Percentiles rank a stretch among this genome's conserved stretches.
These are phyloP conservation scores for Solanum rostratum DNA, from an alignment of 257 asterid genomes.

Conservation along the genomic window DNA sequence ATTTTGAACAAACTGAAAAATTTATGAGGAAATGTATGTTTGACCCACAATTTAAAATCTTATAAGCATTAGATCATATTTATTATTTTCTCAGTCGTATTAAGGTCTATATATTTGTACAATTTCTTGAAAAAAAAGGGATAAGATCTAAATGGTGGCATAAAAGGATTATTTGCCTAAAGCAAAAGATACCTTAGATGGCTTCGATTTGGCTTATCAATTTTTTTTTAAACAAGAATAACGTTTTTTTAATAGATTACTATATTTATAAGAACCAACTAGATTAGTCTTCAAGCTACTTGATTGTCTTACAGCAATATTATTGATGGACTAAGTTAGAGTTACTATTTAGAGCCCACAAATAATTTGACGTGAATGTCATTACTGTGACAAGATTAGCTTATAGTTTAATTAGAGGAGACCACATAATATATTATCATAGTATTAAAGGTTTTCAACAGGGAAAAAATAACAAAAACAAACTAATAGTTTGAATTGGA, in stretches of 20 bases:
- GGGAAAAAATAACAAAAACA: background rate
- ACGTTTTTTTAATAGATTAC: background rate
- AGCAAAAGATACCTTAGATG: background rate
- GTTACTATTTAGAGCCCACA: background rate
- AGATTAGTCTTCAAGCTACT: background rate
- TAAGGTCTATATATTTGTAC: background rate
- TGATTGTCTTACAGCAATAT: background rate
- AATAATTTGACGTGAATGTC: background rate
- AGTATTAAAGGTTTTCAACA: background rate
- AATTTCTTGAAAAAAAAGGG: background rate
- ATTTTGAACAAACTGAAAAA: background rate
- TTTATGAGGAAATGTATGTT: no score
- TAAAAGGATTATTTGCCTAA: background rate
- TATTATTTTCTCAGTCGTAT: background rate
- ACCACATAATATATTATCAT: background rate
- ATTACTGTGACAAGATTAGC: background rate
- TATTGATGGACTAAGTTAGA: background rate
- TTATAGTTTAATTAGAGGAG: background rate
- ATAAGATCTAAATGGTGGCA: background rate
- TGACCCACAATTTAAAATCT: background rate
- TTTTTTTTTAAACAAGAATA: background rate
- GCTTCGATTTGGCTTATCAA: background rate
- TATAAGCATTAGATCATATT: background rate
- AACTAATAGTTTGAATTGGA: background rate
- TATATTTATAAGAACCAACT: background rate